These are phyloP conservation scores for Magnaporthiopsis rhizophila DNA, from an alignment of 2,329 filamentous ascomycete genomes.

Conservation along the genomic window DNA sequence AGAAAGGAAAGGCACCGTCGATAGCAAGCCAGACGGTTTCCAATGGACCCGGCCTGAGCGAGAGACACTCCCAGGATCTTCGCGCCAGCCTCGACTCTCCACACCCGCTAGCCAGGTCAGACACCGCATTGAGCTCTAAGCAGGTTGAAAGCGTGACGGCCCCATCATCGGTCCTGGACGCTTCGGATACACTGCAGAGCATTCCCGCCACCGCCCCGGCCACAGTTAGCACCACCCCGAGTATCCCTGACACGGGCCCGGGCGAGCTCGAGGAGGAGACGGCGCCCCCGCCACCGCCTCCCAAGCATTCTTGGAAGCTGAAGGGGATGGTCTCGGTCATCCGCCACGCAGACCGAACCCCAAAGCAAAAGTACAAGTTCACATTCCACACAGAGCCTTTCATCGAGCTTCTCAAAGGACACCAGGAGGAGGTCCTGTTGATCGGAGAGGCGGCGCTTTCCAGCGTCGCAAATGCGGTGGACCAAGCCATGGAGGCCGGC, in stretches of 20 bases:
- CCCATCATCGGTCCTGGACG: background rate
- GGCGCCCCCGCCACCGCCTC: conserved; percentile 57
- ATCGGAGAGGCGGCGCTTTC: conserved; percentile 84
- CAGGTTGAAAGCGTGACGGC: background rate
- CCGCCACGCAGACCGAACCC: conserved; percentile 90
- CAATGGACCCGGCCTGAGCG: background rate
- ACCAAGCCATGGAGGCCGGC: conserved; percentile 66
- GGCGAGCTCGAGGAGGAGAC: conserved; percentile 24
- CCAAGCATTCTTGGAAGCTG: conserved; percentile 94
- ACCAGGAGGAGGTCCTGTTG: conserved; percentile 91
- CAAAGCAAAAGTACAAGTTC: conserved; percentile 99
- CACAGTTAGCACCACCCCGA: conserved; percentile 29
- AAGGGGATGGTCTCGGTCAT: conserved; percentile 97
- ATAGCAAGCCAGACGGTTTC: background rate
- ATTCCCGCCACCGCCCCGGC: conserved; percentile 30
- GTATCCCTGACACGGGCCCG: conserved; percentile 23
- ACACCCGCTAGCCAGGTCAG: background rate
- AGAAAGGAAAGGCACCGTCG: background rate
- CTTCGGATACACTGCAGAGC: conserved; percentile 15
- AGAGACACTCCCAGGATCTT: conserved; percentile 2
- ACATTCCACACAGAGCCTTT: conserved; percentile 97
- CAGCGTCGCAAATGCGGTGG: conserved; percentile 84
- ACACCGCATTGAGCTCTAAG: background rate
- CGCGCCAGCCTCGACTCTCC: background rate
- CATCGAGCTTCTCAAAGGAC: conserved; percentile 86